Evolutionary conservation across 2,329 filamentous ascomycete species (phyloP), one percentile per base, ranked within the genome.

Genomic region (Chaetomiaceae sp.): DNA sequence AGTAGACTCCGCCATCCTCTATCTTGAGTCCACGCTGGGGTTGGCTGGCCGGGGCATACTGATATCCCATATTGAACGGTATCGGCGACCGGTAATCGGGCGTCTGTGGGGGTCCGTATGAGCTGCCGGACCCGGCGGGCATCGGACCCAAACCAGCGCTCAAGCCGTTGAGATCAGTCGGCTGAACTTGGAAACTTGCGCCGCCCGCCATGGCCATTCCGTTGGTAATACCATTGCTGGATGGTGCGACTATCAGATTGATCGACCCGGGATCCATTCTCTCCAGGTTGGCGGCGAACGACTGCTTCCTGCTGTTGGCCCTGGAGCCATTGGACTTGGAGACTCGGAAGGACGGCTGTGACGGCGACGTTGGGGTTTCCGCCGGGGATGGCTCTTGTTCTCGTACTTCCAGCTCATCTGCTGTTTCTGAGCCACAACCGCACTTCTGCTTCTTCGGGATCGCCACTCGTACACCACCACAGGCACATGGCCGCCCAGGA

Each of bases 391-490:
- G 49, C 14, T 53, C 55, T 15, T 58, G 50, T 33, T 60, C 56
- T 17, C 52, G 32, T 18, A n/a, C 24, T 14, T 60, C 58, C 27
- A 57, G 36, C 14, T 49, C 38, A 19, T 49, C 48, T 17, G 36
- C 43, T n/a, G 46, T 34, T 30, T 51, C 59, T 1, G 56, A 26
- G 1, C 55, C 52, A 56, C 79, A 83, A 32, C 65, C 65, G 45
- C 79, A 83, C 44, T 72, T 72, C 49, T 78, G 73, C 52, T 75
- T 75, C 53, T 73, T 72, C 1, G 79, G 78, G 46, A 83, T 78
- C 7, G 79, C 79, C 27, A 78, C 79, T 14, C 81, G 83, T n/a
- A 86, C 73, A 49, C 75, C 74, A 35, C 74, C 73, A 60, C 79
- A 84, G 27, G 72, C 73, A 61, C 82, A 86, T n/a, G 67, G 65